Evolutionary conservation across 2,329 filamentous ascomycete species (phyloP).

Genomic region (Dothidotthia symphoricarpi): DNA sequence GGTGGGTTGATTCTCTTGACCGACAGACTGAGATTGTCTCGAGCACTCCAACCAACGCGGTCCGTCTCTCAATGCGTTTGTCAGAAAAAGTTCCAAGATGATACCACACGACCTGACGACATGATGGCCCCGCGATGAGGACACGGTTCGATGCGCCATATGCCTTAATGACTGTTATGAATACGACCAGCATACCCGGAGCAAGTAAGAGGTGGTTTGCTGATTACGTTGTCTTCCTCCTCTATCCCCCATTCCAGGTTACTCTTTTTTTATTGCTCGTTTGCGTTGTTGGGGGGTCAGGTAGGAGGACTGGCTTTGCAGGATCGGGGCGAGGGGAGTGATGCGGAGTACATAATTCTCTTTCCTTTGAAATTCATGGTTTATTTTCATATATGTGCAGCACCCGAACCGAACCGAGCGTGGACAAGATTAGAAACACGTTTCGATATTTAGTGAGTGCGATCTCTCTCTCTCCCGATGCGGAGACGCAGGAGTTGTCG

Average conservation of each 20-base stretch:
- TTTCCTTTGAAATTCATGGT: slow-evolving; percentile 4
- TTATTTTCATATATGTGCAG: slow-evolving; percentile 1
- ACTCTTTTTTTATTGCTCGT: slow-evolving; percentile 1
- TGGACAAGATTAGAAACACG: no score
- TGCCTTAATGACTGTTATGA: slow-evolving; percentile 37
- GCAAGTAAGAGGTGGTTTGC: slow-evolving; percentile 21
- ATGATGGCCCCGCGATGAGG: slow-evolving; percentile 22
- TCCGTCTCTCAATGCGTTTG: slow-evolving; percentile 7
- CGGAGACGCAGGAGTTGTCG: no score
- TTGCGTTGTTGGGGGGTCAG: slow-evolving; percentile 1
- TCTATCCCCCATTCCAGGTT: slow-evolving; percentile 9
- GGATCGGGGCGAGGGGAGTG: neutral
- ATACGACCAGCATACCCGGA: slow-evolving; percentile 38
- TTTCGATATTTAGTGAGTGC: no score
- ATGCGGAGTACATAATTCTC: slow-evolving; percentile 8
- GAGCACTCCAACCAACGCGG: slow-evolving; percentile 1
- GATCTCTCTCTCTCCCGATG: no score
- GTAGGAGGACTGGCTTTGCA: neutral
- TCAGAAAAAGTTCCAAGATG: slow-evolving; percentile 29
- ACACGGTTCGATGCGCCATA: slow-evolving; percentile 20
- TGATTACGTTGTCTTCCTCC: slow-evolving; percentile 13
- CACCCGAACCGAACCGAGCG: neutral
- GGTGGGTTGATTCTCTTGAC: slow-evolving; percentile 10
- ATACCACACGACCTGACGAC: slow-evolving; percentile 31
- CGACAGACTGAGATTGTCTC: slow-evolving; percentile 8